Evolutionary conservation across 192 early-diverging fungal species (phyloP), one percentile per base, ranked within the genome.

Genomic region (Coemansia reversa): DNA sequence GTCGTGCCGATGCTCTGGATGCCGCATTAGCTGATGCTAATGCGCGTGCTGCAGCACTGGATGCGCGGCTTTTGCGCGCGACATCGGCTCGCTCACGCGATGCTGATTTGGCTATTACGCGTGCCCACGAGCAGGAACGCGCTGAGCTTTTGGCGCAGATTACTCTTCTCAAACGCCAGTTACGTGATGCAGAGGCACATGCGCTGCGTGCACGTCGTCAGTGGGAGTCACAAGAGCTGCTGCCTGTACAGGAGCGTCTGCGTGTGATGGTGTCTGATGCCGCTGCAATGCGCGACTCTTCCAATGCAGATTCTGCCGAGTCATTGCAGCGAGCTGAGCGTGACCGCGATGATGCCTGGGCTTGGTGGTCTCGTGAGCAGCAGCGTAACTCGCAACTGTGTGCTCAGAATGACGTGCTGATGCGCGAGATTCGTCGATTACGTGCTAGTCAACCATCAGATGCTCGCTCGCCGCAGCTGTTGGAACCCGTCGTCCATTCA

Each of bases 311-410:
- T 20, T n/a, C 54, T 0, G 56, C 42, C 12, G 75, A 67, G 57
- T 23, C n/a, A 5, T 9, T 78, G 29, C 59, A 64, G 29, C 75
- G 70, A 2, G 58, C 58, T 1, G 39, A 58, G 18, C 28, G 47
- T 18, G 70, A 79, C n/a, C 66, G 66, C 25, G 76, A 79, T 42
- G 48, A 57, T 11, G 76, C 70, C 23, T 65, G 66, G 66, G 54
- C 54, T 18, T 79, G 76, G 76, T 79, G 67, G 66, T 69, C 70
- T 51, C 62, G 65, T 24, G 76, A 79, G 58, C 76, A 79, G 61
- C 67, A 72, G 61, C 65, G 67, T 20, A 66, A 58, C 39, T 62
- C 76, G 39, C 70, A 73, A 64, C 66, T 79, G 53, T 55, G 63
- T 19, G 76, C 76, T 45, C 76, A 73, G 55, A 73, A 73, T 62